Evolutionary conservation across 495 filamentous ascomycete genomes (phyloP), one percentile per base, ranked within the genome.

Genomic region (Xylaria scruposa): DNA sequence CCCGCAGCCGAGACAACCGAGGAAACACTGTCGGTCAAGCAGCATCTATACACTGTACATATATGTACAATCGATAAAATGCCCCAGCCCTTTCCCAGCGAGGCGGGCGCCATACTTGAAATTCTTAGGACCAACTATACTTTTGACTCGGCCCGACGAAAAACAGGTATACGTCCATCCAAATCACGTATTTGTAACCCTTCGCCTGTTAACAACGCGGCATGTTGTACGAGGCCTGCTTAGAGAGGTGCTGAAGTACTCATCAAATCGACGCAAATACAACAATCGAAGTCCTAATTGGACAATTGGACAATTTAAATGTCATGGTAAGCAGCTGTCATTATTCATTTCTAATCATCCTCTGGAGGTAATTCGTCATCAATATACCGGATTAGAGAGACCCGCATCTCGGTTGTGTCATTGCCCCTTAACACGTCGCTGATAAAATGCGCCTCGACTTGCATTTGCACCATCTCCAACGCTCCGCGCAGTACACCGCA

Each of bases 381-480:
- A 75, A 99, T 97, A 79, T 97, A 97, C 78, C 96, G 89, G 73
- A 98, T 89, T 72, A 99, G 84, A 40, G 93, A 92, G 78, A 99
- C 91, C 77, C 96, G 88, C 94, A 99, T 97, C 87, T 99, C 96
- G 1, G 96, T 98, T 24, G 92, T 93, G 80, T 99, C 96, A 76
- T 98, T 94, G 1, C 96, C 96, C 56, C 94, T 91, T 54, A 99
- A 83, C 68, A 97, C 89, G 79, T 99, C 96, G 82, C 94, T 98
- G 77, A 97, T 91, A 80, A 98, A 99, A 78, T 97, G 94, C 42
- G 93, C 94, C 79, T 99, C 96, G 26, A 98, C 93, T 84, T 99
- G 96, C 94, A 98, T 97, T 87, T 98, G 96, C 44, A 99, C 97
- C 96, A 99, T 99, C 85, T 99, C 96, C 69, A 98, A 81, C 7